Base-by-base conservation (phyloP, 306 rosid genomes). In the Malus sieversii region DNA sequence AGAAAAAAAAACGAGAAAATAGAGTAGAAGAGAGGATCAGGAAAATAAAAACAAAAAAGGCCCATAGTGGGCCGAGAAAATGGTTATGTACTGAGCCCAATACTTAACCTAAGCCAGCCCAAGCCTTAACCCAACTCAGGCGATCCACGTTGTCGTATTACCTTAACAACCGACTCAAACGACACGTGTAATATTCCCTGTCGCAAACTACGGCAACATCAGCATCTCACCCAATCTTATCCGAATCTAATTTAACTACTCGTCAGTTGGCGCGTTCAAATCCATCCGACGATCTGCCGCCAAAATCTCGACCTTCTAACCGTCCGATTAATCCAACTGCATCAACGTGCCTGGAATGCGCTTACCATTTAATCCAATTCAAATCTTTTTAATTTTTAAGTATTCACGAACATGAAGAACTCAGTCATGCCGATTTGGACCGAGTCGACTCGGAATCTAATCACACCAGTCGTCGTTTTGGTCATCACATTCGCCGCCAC, bases 361-460 rank as follows among this genome's bases (percentile, higher is more conserved):
- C 40, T 18, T n/a, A 51, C 13, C 35, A 7, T 30, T 45, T 62
- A 5, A 9, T 25, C 58, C 5, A 4, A 13, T 19, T 51, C 22
- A 2, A 10, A 57, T 18, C 10, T 4, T 23, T 23, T 25, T 2
- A 3, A 15, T 3, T 27, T 58, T 61, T 61, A 12, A 61, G 4
- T 10, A 10, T n/a, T 22, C 45, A n/a, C 57, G 19, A 20, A 33
- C 40, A 27, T 46, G 48, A 46, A 40, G 35, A 19, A 3, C 75
- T 66, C 16, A 68, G 64, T 52, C 72, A 10, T 16, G 42, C 60
- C 76, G 14, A 58, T 29, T 14, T 68, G 70, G 53, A 59, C 71
- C 70, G 83, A 73, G 48, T 79, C 65, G 27, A 82, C 86, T 44
- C 81, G 66, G 78, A 48, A 15, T 67, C 73, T 75, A 77, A 32